Evolutionary conservation across 75 land plant genomes (phyloP), one percentile per base, ranked within the genome.

Genomic region (Pinus taeda): DNA sequence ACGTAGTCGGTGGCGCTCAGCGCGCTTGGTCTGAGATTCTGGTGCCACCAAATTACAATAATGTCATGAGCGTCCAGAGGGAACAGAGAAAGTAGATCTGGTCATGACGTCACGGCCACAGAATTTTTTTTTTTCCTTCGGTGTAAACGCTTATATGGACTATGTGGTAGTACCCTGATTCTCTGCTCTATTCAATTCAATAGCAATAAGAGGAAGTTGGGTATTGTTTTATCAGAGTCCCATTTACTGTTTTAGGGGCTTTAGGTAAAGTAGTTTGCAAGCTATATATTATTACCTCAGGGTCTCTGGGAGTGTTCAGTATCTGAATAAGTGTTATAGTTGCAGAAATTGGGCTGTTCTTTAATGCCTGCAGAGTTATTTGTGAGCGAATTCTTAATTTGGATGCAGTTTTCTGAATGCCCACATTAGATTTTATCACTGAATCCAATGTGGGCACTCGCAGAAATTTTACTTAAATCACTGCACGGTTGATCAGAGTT

Each of bases 371-470:
- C 2, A 39, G n/a, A 64, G 4, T 11, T 63, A 18, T 64, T 39
- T 30, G 17, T 4, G 9, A 45, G 53, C 11, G 53, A 45, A 45
- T 45, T 45, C 53, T 45, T 6, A 45, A 6, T 45, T 45, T 45
- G 53, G 53, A 45, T 45, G 53, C 53, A 45, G 53, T 45, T 45
- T 45, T 45, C 9, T 45, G 53, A 7, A 45, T 45, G 53, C 53
- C 53, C 53, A 45, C 53, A 45, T 45, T 45, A 45, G 0, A 45
- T 64, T 64, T 33, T 64, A 33, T 64, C 33, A 15, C 4, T 39
- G 71, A 67, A 39, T 67, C 49, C 71, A 45, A 67, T 67, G 49
- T 18, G 71, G 71, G 22, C 45, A 39, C 67, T 37, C 33, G 67
- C 33, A 64, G 67, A 18, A 64, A 64, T 64, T 64, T 64, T 37